Conservation (phyloP, 345 rosid genomes). For the Hypericum androsaemum region DNA sequence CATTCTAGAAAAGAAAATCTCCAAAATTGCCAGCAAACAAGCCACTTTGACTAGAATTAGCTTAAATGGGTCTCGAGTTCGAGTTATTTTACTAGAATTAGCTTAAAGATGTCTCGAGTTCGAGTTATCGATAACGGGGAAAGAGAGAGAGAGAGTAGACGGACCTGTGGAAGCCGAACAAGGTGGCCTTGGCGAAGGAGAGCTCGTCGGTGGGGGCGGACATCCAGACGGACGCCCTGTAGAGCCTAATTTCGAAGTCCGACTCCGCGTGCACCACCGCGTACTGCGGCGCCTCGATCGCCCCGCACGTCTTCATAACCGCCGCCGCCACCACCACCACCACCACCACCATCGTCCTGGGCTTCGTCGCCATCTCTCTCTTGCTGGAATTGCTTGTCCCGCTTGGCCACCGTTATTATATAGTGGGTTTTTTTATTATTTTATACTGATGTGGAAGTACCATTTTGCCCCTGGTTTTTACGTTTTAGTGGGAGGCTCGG, state of each 20-base stretch:
- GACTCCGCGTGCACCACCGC: constrained; percentile 40
- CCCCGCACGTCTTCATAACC: constrained; percentile 6
- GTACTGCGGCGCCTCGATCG: constrained; percentile 45
- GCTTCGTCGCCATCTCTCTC: constrained; percentile 19
- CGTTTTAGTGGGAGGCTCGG: too few relatives aligned
- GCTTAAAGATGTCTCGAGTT: too few relatives aligned
- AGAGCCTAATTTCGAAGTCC: constrained; percentile 55
- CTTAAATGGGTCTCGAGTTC: too few relatives aligned
- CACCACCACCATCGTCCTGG: constrained; percentile 4
- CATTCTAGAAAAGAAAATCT: too few relatives aligned
- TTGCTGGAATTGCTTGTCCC: background rate
- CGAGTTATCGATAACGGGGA: background rate
- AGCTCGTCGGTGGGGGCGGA: constrained; percentile 34
- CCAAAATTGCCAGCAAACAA: too few relatives aligned
- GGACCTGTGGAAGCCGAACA: constrained; percentile 53
- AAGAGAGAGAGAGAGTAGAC: background rate
- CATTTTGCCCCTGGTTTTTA: too few relatives aligned
- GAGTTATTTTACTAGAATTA: background rate
- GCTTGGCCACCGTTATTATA: too few relatives aligned
- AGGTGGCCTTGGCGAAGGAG: constrained; percentile 54
- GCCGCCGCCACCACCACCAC: constrained; percentile 8
- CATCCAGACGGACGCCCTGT: constrained; percentile 47
- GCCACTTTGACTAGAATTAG: too few relatives aligned
- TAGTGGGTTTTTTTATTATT: too few relatives aligned
- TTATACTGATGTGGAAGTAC: too few relatives aligned